Conservation (phyloP, 257 asterid species). For the Gentiana straminea region DNA sequence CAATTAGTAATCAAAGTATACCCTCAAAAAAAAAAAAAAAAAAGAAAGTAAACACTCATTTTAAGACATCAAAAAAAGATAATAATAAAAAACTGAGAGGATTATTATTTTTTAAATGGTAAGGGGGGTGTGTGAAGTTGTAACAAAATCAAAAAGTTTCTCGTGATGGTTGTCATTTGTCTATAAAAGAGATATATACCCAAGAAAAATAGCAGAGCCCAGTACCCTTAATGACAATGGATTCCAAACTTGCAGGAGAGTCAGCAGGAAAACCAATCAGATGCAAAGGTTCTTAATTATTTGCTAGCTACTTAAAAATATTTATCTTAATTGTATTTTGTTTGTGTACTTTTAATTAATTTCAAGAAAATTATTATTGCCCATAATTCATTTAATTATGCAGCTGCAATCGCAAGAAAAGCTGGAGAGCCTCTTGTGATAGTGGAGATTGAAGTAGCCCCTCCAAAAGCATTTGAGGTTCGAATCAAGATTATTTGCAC, state of each 20-base stretch:
- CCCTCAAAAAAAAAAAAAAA: too few relatives aligned
- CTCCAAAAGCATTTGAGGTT: constrained; percentile 43
- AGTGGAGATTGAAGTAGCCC: constrained; percentile 36
- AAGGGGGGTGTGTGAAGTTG: too few relatives aligned
- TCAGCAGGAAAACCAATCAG: constrained; percentile 33
- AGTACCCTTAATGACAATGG: not conserved
- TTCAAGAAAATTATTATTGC: not conserved
- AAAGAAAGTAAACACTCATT: too few relatives aligned
- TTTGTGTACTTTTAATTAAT: not conserved
- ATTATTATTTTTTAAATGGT: too few relatives aligned
- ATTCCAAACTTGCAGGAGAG: constrained; percentile 7
- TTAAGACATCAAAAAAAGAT: too few relatives aligned
- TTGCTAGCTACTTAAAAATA: not conserved
- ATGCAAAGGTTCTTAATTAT: constrained; percentile 27
- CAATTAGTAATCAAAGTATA: too few relatives aligned
- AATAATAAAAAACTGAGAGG: too few relatives aligned
- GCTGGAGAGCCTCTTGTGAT: constrained; percentile 33
- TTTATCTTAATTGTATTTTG: too few relatives aligned
- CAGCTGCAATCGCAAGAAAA: constrained; percentile 42
- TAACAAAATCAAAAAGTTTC: too few relatives aligned
- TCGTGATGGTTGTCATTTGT: too few relatives aligned
- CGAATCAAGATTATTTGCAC: constrained; percentile 40
- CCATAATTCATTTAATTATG: not conserved
- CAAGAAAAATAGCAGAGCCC: too few relatives aligned
- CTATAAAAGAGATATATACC: too few relatives aligned